Percentiles rank a stretch among this genome's conserved stretches.
Conservation (phyloP, 768 basidiomycete species). For the Albatrellus ellisii region DNA sequence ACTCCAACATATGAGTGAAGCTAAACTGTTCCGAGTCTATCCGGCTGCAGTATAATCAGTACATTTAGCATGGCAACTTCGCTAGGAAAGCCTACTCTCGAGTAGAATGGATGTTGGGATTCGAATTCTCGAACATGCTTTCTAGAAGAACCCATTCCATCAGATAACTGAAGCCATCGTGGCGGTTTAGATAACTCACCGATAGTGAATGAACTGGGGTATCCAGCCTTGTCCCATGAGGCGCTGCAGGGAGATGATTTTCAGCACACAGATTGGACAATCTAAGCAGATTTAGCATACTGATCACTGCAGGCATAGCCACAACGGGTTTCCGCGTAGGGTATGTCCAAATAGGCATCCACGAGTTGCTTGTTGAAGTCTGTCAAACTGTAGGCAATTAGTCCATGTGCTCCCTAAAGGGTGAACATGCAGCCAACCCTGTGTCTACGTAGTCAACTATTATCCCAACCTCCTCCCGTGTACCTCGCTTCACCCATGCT, state of each 20-base stretch:
- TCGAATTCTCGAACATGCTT: constrained; percentile 63
- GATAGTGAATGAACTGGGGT: constrained; percentile 74
- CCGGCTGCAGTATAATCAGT: constrained; percentile 33
- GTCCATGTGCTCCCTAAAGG: not conserved
- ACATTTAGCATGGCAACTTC: constrained; percentile 5
- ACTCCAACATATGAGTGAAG: constrained; percentile 75
- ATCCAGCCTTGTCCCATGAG: constrained; percentile 79
- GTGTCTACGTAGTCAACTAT: constrained; percentile 74
- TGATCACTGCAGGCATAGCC: constrained; percentile 94
- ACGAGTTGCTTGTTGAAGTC: constrained; percentile 70
- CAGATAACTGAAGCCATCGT: constrained; percentile 1
- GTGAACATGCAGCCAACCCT: constrained; percentile 2
- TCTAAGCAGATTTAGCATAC: constrained; percentile 29
- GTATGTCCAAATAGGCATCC: constrained; percentile 69
- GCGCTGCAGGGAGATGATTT: constrained; percentile 31
- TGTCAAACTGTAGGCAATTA: constrained; percentile 43
- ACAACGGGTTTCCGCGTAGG: constrained; percentile 80
- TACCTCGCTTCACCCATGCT: constrained; percentile 76
- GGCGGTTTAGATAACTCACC: constrained; percentile 29
- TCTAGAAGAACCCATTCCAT: constrained; percentile 23
- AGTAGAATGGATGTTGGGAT: constrained; percentile 70
- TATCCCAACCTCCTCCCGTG: constrained; percentile 55
- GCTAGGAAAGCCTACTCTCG: constrained; percentile 50
- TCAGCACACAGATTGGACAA: constrained; percentile 17
- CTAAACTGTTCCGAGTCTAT: constrained; percentile 85